Evolutionary conservation across 352 stramenopile genomes (phyloP), one percentile per base, ranked within the genome.

Genomic region (Phytophthora chlamydospora): DNA sequence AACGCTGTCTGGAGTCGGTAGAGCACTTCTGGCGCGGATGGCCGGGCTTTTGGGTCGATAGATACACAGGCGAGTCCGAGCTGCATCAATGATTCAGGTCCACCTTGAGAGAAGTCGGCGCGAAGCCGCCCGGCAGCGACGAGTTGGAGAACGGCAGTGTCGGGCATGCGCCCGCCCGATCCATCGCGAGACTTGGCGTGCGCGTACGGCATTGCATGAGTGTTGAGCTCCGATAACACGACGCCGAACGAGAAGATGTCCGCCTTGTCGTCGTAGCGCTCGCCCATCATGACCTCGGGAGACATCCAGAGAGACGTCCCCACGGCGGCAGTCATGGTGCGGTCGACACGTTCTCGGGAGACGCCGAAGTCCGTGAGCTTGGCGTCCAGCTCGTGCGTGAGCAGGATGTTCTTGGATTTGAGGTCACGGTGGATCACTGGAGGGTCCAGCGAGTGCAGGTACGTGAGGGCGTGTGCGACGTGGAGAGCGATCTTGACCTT

Each of bases 281-380:
- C 54, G 35, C 71, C 66, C 33, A 66, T 55, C 66, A 79, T 69
- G 16, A 79, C 66, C 42, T 79, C 66, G 1, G 66, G 63, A 8
- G 68, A 53, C 58, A 73, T 76, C 68, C 62, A 73, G 27, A 45
- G 58, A 34, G 58, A 66, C 10, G 68, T 60, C 16, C 63, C 68
- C 0, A 73, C 58, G 27, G 40, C 68, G n/a, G 50, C 63, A 6
- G 68, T 76, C 62, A 76, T 70, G 3, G 68, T 76, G 16, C 39
- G 45, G 36, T 34, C 57, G 33, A 47, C 48, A 21, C 36, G 53
- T 36, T 46, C 49, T 29, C 45, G 51, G 31, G 63, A 68, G 5
- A 73, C 42, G 4, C 63, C 62, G 54, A 81, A 84, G 52, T 84
- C 71, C 2, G 65, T 77, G 8, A 80, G 40, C 49, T 81, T 81